A percentile compares a stretch with the other conserved stretches of the same genome.
Conservation (phyloP, 2,329 filamentous ascomycete species). For the Chrysoporthe cubensis region DNA sequence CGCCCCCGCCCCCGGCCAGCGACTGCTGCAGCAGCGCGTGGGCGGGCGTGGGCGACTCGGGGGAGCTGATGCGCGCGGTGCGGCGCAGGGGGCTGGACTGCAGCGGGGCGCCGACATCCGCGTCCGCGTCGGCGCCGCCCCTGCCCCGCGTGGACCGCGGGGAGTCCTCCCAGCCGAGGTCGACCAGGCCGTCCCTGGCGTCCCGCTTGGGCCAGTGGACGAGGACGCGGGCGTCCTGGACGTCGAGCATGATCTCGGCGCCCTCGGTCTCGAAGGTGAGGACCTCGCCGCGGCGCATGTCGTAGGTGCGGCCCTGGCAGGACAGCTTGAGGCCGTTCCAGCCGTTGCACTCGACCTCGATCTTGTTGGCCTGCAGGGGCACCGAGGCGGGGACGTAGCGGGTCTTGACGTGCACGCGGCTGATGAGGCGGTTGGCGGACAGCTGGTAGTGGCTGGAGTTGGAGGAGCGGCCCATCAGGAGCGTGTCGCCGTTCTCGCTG, state of each 20-base stretch:
- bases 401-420: slow-evolving; percentile 89
- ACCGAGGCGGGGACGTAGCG: slow-evolving; percentile 74
- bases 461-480: slow-evolving; percentile 91
- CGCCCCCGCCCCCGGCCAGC: slow-evolving; percentile 22
- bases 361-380: slow-evolving; percentile 70
- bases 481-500: slow-evolving; percentile 76
- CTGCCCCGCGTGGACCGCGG: slow-evolving; percentile 46
- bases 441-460: slow-evolving; percentile 96
- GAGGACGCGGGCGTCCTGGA: slow-evolving; percentile 88
- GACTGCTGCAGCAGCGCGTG: slow-evolving; percentile 34
- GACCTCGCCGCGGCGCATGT: slow-evolving; percentile 83
- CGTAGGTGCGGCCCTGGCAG: slow-evolving; percentile 85
- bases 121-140: slow-evolving; percentile 39
- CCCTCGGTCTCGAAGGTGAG: slow-evolving; percentile 89
- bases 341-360: slow-evolving; percentile 89
- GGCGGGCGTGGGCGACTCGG: slow-evolving; percentile 67
- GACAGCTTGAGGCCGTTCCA: slow-evolving; percentile 97
- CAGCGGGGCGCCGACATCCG: slow-evolving; percentile 46
- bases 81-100: slow-evolving; percentile 65
- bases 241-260: slow-evolving; percentile 91
- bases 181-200: slow-evolving; percentile 57
- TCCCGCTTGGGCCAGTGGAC: slow-evolving; percentile 79
- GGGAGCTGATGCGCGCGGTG: slow-evolving; percentile 67
- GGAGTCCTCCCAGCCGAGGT: slow-evolving; percentile 74
- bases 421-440: slow-evolving; percentile 88